These are phyloP conservation scores for Thymus quinquecostatus DNA, from an alignment of 257 asterid species.

Conservation along the genomic window DNA sequence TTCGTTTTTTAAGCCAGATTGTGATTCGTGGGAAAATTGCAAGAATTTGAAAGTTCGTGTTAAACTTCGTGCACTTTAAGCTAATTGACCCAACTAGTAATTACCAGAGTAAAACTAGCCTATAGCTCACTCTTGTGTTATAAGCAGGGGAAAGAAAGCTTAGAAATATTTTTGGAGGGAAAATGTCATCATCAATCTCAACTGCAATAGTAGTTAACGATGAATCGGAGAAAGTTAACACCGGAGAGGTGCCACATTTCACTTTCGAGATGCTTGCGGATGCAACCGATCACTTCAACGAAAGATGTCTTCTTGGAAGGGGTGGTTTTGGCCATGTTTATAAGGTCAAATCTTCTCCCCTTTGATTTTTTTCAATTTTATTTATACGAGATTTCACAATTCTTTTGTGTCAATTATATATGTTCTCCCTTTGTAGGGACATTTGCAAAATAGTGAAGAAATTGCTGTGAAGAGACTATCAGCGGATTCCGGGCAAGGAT, in stretches of 20 bases:
- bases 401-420: too few species aligned
- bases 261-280: constrained; percentile 45
- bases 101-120: too few species aligned
- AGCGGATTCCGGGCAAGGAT: constrained; percentile 47
- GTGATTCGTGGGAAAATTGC: too few species aligned
- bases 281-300: constrained; percentile 48
- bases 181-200: constrained; percentile 9
- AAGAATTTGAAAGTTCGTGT: too few species aligned
- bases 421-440: constrained; percentile 31
- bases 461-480: constrained; percentile 58
- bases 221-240: constrained; percentile 34
- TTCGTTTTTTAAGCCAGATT: too few species aligned
- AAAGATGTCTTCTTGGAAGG: constrained; percentile 45
- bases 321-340: constrained; percentile 73
- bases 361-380: too few species aligned
- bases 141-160: constrained; percentile 25
- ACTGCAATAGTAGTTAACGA: constrained; percentile 25
- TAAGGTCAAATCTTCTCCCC: constrained; percentile 36
- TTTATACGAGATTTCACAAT: neutral
- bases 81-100: too few species aligned
- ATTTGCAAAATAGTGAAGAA: constrained; percentile 4
- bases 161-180: constrained; percentile 10
- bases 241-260: constrained; percentile 50
- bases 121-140: too few species aligned
- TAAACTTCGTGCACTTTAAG: too few species aligned